phyloP scores from a whole-genome alignment of 805 yeast species.

The Hanseniaspora guilliermondii region DNA sequence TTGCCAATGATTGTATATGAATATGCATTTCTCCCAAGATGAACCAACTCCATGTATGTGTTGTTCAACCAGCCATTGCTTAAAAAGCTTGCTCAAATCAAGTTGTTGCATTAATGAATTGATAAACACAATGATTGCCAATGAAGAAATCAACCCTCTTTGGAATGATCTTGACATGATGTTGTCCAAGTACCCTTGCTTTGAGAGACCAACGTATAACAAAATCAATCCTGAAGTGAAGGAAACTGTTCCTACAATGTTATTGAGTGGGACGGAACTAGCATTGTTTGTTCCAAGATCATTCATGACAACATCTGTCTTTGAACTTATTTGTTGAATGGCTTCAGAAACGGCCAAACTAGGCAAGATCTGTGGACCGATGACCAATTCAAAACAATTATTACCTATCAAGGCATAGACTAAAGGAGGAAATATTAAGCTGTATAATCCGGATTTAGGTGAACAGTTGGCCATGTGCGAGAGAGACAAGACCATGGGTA shows the following conservation, averaged over 20 bases:
- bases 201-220: slow-evolving; percentile 3
- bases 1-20: slow-evolving; percentile 4
- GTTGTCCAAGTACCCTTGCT: slow-evolving; percentile 12
- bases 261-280: background rate
- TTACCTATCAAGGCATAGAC: slow-evolving; percentile 12
- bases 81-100: background rate
- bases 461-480: slow-evolving; percentile 11
- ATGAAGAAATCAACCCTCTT: slow-evolving; percentile 13
- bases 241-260: slow-evolving; percentile 6
- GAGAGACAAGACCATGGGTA: slow-evolving; percentile 11
- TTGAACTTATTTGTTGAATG: slow-evolving; percentile 1
- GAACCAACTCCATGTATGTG: slow-evolving; percentile 12
- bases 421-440: slow-evolving; percentile 14
- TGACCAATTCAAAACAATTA: slow-evolving; percentile 11
- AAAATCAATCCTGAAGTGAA: slow-evolving; percentile 9
- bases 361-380: slow-evolving; percentile 13
- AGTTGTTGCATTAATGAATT: slow-evolving; percentile 9
- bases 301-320: background rate
- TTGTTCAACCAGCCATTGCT: slow-evolving; percentile 3
- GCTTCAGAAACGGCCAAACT: slow-evolving; percentile 12
- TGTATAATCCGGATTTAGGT: slow-evolving; percentile 11
- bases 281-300: background rate
- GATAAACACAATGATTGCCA: slow-evolving; percentile 13
- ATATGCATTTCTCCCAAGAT: slow-evolving; percentile 12
- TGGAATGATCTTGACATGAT: slow-evolving; percentile 14